Conservation (phyloP, 1,139 yeast species). For the Protomyces inundatus region DNA sequence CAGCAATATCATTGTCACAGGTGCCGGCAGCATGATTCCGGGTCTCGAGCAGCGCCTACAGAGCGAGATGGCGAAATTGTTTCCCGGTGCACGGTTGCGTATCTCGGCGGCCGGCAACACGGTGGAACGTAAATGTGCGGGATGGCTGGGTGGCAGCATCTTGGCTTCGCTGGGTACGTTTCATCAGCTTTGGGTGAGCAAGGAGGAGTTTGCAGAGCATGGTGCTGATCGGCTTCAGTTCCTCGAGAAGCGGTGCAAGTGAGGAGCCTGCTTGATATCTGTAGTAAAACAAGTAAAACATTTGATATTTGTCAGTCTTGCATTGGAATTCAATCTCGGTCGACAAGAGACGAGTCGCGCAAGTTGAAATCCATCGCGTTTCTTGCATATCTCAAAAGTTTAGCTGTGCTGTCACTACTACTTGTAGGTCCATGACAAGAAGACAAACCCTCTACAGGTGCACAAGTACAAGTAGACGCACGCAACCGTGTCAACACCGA, state of each 20-base stretch:
- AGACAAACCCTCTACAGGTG: too few species aligned
- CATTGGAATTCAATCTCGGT: not conserved
- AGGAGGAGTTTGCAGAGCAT: conserved; percentile 83
- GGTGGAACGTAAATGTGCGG: conserved; percentile 73
- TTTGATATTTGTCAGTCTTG: not conserved
- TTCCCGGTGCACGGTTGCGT: conserved; percentile 90
- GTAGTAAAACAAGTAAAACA: not conserved
- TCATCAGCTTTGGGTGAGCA: conserved; percentile 91
- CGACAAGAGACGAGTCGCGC: too few species aligned
- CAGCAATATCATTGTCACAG: conserved; percentile 85
- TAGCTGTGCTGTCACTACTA: too few species aligned
- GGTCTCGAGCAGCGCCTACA: conserved; percentile 79
- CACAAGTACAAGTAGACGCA: too few species aligned
- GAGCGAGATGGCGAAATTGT: conserved; percentile 61
- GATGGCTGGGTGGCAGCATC: conserved; percentile 96
- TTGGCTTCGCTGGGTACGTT: conserved; percentile 89
- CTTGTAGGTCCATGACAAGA: too few species aligned
- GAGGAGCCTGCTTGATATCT: not conserved
- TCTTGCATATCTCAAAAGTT: too few species aligned
- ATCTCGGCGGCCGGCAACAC: conserved; percentile 83
- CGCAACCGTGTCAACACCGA: too few species aligned
- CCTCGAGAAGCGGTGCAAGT: conserved; percentile 42
- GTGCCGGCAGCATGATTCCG: conserved; percentile 81
- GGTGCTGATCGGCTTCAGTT: conserved; percentile 56
- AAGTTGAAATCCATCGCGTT: too few species aligned